Base-by-base conservation (phyloP, 1,284 basidiomycete genomes). In the Trichosporon sp. region DNA sequence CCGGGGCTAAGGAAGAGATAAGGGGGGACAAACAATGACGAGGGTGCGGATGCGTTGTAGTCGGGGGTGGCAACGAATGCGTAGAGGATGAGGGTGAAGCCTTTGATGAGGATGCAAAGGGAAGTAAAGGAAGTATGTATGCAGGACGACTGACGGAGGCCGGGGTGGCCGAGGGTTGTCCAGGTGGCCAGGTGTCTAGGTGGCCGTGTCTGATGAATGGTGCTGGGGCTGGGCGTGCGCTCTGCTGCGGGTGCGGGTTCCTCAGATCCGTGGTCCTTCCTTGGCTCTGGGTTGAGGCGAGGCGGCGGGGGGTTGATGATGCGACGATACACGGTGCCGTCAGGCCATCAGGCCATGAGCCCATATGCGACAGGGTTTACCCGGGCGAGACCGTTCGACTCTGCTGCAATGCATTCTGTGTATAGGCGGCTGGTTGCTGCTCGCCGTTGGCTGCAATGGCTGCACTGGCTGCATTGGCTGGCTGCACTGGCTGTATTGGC, bases 11-110 rank as follows among this genome's bases (percentile, higher is more conserved):
- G 19, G 21, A 21, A 21, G 19, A 54, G 51, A 54, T 26, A 54
- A 54, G 51, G 51, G 19, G 46, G 51, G 19, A 26, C 19, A 54
- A 26, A 54, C 19, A 54, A 54, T 54, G 51, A 54, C 51, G 51
- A 54, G 46, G 46, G 26, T 26, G 26, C 26, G 26, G 16, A 5
- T 16, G 46, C n/a, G 8, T 5, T 61, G 14, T 11, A 61, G 35
- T 61, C 11, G 21, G n/a, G n/a, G 65, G 31, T 12, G 21, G 46
- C 14, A 21, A 7, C 8, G 10, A 11, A 40, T 40, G 38, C 38
- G 38, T 35, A 32, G 61, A 63, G 31, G 65, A 16, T 37, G 26
- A 35, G 65, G 19, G 46, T 48, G 31, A 8, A 35, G 46, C 4
- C 26, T 16, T 32, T 16, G 65, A 46, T n/a, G 38, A 46, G 43